Base-by-base conservation (phyloP, 2,329 filamentous ascomycete species). In the Arthrobotrys megalospora region DNA sequence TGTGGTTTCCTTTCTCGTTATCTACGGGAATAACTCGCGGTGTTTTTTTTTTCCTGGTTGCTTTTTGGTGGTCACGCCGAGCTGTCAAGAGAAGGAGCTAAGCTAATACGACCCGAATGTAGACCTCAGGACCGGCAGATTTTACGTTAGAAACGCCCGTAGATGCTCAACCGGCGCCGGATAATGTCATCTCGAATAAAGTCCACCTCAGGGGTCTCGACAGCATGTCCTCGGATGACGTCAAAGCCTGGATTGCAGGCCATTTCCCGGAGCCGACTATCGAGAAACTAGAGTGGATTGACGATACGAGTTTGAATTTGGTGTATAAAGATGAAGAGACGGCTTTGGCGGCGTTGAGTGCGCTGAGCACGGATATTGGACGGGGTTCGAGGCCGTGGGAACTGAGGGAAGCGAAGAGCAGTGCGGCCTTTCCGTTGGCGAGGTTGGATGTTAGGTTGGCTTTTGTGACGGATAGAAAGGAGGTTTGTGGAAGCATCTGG, bases 171-270 rank as follows among this genome's bases (percentile, higher is more conserved):
- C 48, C 58, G 45, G 38, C 14, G n/a, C 60, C 69, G 19, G 58
- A 73, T 7, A 38, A 32, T 24, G 21, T 85, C 2, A 82, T 85
- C 8, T 86, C 87, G 16, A 87, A 90, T 82, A 96, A 96, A 83
- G 85, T 97, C n/a, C 91, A 97, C 84, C 86, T 99, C 65, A 90
- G 90, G 76, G 95, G 95, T 19, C 88, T 98, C 2, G 92, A 97
- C 82, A 90, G 91, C 50, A 86, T 98, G 83, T 93, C 91, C 36
- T 94, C 94, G 32, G 88, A 90, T 69, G 90, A 97, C 80, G 91
- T 98, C 81, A 91, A 92, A 81, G 87, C 88, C 76, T 97, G 94
- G 82, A 89, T 93, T 7, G 85, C 87, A 58, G 88, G 92, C 80
- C 89, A 96, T 83, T 93, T 89, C 82, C 85, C 87, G 41, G 83